These are phyloP conservation scores for Rutstroemia sp. DNA, from an alignment of 2,329 filamentous ascomycete genomes.

Conservation along the genomic window DNA sequence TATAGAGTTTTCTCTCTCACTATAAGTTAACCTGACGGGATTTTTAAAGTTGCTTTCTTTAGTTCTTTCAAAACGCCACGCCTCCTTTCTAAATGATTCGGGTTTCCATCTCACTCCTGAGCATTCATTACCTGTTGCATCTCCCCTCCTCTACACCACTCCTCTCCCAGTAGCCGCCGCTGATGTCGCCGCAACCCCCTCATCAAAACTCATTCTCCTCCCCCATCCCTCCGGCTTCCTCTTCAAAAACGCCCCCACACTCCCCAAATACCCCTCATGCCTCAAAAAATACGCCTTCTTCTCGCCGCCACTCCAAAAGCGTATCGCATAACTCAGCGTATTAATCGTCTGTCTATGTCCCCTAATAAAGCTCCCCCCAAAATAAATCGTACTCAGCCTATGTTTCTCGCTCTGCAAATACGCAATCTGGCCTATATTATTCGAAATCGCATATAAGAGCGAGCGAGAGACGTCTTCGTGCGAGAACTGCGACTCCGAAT, in stretches of 20 bases:
- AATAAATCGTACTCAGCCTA: conserved; percentile 86
- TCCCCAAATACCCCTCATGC: conserved; percentile 91
- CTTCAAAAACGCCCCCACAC: conserved; percentile 90
- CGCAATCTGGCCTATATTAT: conserved; percentile 97
- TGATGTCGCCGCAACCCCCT: conserved; percentile 9
- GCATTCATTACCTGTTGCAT: neutral
- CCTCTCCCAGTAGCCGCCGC: neutral
- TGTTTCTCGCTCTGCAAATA: conserved; percentile 97
- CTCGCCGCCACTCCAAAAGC: conserved; percentile 90
- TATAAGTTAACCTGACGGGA: no score
- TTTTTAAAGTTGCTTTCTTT: no score
- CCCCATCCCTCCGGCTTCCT: conserved; percentile 89
- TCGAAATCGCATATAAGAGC: conserved; percentile 88
- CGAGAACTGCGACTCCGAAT: conserved; percentile 48
- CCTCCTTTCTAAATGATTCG: no score
- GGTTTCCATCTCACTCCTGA: neutral
- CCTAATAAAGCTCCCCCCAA: conserved; percentile 93
- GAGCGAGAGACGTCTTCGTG: conserved; percentile 83
- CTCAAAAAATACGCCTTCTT: conserved; percentile 95
- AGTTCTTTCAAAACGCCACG: no score
- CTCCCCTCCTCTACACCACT: neutral
- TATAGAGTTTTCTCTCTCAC: no score
- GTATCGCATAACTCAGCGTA: conserved; percentile 91
- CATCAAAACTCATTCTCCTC: conserved; percentile 57
- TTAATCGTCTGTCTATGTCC: conserved; percentile 98